These are phyloP conservation scores for Saccharomycopsis vini DNA, from an alignment of 805 yeast genomes.

Conservation along the genomic window DNA sequence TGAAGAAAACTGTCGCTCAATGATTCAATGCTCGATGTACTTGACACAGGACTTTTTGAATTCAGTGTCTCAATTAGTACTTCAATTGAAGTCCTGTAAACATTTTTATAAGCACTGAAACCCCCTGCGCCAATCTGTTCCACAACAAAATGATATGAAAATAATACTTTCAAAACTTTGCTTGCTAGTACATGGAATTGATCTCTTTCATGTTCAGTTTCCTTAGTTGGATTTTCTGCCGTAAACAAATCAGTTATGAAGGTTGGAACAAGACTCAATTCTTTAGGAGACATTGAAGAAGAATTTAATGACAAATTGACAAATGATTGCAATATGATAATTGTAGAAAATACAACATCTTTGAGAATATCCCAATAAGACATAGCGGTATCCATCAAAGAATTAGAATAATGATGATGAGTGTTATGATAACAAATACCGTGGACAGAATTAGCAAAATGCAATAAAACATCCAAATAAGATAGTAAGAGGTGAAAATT, in stretches of 20 bases:
- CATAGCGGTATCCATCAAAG: too few species aligned
- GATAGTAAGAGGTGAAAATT: background rate
- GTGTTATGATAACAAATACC: background rate
- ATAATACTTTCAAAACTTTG: constrained; percentile 19
- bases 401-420: background rate
- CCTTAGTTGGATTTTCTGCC: background rate
- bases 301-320: constrained; percentile 3
- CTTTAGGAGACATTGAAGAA: background rate
- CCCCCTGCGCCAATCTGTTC: constrained; percentile 23
- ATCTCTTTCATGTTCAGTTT: background rate
- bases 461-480: constrained; percentile 1
- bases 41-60: background rate
- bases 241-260: background rate
- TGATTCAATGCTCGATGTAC: too few species aligned
- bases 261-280: background rate
- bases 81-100: constrained; percentile 4
- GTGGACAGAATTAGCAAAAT: background rate
- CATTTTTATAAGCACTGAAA: constrained; percentile 20
- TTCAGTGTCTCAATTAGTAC: constrained; percentile 7
- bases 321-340: constrained; percentile 20
- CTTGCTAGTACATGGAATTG: background rate
- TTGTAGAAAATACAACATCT: constrained; percentile 13
- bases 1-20: constrained; percentile 14
- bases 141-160: constrained; percentile 22
- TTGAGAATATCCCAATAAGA: constrained; percentile 12